Conservation (phyloP, 371 early-diverging fungal species). For the Mucor racemosus region DNA sequence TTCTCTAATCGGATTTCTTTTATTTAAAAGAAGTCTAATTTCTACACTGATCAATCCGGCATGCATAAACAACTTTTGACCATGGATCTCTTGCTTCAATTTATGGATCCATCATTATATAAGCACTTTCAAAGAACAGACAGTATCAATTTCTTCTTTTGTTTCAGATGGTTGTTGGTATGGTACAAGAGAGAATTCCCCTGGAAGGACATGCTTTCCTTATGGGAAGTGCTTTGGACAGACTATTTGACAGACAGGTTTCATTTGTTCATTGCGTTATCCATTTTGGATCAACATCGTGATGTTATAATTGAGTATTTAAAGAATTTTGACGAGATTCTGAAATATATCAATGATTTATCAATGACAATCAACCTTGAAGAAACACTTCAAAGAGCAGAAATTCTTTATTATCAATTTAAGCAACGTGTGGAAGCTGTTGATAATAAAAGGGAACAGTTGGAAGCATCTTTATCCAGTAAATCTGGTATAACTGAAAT, state of each 20-base stretch:
- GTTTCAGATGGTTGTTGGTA: slow-evolving; percentile 94
- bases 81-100: slow-evolving; percentile 77
- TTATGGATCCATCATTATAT: slow-evolving; percentile 82
- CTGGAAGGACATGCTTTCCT: slow-evolving; percentile 75
- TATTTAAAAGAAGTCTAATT: slow-evolving; percentile 65
- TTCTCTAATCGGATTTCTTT: not conserved
- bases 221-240: slow-evolving; percentile 94
- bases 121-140: slow-evolving; percentile 80
- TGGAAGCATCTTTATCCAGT: not conserved
- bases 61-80: slow-evolving; percentile 87
- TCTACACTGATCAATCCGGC: slow-evolving; percentile 83
- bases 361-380: slow-evolving; percentile 78
- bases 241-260: slow-evolving; percentile 81
- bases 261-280: slow-evolving; percentile 87
- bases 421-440: slow-evolving; percentile 56
- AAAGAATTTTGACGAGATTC: slow-evolving; percentile 85
- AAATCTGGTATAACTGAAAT: slow-evolving; percentile 4
- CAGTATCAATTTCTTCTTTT: slow-evolving; percentile 87
- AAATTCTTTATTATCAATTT: slow-evolving; percentile 79
- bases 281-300: slow-evolving; percentile 85
- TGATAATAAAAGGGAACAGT: slow-evolving; percentile 27
- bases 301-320: slow-evolving; percentile 80
- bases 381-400: slow-evolving; percentile 79
- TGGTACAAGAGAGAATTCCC: slow-evolving; percentile 94
- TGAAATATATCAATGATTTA: slow-evolving; percentile 94